Base-by-base conservation (phyloP, 2,329 filamentous ascomycete genomes). In the Nemania serpens region DNA sequence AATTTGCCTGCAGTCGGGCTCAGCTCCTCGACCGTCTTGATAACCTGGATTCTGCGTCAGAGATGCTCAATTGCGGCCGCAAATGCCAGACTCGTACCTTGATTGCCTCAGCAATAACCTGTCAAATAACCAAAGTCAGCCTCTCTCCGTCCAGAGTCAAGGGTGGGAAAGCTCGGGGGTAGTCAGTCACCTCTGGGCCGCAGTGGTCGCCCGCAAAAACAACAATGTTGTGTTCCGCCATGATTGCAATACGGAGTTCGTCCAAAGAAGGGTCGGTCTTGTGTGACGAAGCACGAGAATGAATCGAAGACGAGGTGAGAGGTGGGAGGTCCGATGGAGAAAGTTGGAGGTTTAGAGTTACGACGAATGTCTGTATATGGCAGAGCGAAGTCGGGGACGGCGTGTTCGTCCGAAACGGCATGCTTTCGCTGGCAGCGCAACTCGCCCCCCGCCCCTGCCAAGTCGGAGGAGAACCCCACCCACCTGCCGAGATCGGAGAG, bases 221-320 rank as follows among this genome's bases (percentile, higher is more conserved):
- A 42, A 42, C 39, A 42, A 42, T 42, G 17, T 42, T 42, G 15
- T 17, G 17, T 18, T n/a, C 15, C 39, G 39, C 39, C 39, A 42
- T 42, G 39, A 18, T 42, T 25, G 34, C 48, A 50, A 50, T 50
- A 41, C 49, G 22, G 49, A 42, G 37, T 52, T 52, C 13, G 37
- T 52, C 37, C 37, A 42, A 52, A 43, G 22, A 52, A 43, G 49
- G 37, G 49, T 52, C 37, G 49, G 37, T 52, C 49, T 52, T 52
- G 37, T 52, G 37, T 52, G 37, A 52, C 37, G 3, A 52, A 52
- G 34, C 34, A 37, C 34, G 10, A 37, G 34, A 37, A 37, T 37
- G 34, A 15, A 9, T 37, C 10, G 5, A 37, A 37, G 10, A 37
- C 34, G 10, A 37, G 34, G 34, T 37, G 34, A 15, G 34, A 52